Percentiles rank a stretch among this genome's conserved stretches.
These are phyloP conservation scores for Populus davidiana DNA, from an alignment of 345 rosid genomes.

Conservation along the genomic window DNA sequence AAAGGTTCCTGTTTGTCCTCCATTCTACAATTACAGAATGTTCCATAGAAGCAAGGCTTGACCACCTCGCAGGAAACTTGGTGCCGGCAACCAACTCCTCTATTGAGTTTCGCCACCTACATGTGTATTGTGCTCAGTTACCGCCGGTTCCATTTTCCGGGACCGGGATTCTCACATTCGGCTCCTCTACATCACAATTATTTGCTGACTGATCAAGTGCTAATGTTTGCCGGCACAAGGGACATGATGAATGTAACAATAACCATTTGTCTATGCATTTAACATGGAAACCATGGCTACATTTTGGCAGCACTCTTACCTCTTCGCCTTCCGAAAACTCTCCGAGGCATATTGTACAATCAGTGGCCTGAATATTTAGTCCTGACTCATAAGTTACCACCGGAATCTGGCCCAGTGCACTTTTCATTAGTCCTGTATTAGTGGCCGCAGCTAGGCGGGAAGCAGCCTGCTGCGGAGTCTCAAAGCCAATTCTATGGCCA, in stretches of 20 bases:
- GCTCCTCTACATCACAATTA: background rate
- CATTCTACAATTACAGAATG: background rate
- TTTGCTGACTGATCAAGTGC: background rate
- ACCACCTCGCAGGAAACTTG: background rate
- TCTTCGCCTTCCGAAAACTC: background rate
- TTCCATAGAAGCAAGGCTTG: background rate
- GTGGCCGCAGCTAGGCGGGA: background rate
- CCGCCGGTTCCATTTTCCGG: background rate
- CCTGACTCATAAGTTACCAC: background rate
- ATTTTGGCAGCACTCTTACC: conserved; percentile 1
- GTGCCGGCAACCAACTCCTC: background rate
- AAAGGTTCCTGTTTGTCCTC: too few relatives aligned
- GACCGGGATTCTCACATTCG: background rate
- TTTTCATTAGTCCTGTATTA: background rate
- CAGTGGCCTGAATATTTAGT: background rate
- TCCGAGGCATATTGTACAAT: conserved; percentile 10
- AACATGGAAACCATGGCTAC: conserved; percentile 12
- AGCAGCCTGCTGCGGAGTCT: background rate
- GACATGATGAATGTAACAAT: background rate
- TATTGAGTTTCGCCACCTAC: background rate
- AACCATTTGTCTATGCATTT: conserved; percentile 7
- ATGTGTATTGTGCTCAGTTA: too few relatives aligned
- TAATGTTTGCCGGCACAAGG: background rate
- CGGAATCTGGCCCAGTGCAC: background rate
- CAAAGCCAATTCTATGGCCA: background rate